Conservation (phyloP, 2,329 filamentous ascomycete genomes). For the Alternaria arborescens region DNA sequence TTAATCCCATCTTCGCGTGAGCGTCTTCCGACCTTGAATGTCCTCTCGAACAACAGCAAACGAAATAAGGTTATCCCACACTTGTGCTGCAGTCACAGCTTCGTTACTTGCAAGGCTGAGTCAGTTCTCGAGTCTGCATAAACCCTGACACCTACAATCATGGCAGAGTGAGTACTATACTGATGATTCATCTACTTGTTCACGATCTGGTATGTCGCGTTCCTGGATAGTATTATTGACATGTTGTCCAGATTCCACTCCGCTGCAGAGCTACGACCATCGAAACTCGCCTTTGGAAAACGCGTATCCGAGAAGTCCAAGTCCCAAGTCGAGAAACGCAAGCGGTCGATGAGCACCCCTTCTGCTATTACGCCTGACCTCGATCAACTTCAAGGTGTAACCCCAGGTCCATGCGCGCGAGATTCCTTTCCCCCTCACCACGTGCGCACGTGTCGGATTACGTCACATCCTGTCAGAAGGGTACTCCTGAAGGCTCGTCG, state of each 20-base stretch:
- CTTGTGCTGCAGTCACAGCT: neutral
- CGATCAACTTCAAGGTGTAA: neutral
- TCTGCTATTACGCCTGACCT: neutral
- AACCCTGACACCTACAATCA: neutral
- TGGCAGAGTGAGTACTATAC: neutral
- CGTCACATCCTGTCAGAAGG: neutral
- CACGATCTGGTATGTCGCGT: neutral
- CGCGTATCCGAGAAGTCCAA: neutral
- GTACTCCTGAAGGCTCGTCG: neutral
- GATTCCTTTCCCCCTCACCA: neutral
- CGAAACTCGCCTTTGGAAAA: slow-evolving; percentile 9
- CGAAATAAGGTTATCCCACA: neutral
- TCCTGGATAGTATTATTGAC: neutral
- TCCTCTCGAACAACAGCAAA: neutral
- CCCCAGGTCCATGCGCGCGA: neutral
- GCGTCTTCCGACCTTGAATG: neutral
- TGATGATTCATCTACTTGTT: neutral
- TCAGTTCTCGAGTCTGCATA: neutral
- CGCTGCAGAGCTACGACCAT: slow-evolving; percentile 15
- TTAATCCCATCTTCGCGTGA: neutral
- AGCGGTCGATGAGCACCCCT: neutral
- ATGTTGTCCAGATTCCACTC: slow-evolving; percentile 5
- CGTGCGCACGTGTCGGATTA: slow-evolving; percentile 7
- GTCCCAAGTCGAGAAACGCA: neutral
- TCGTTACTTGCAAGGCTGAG: neutral